Base-by-base conservation (phyloP, 78 protist genomes). In the Chrysochromulina parva region DNA sequence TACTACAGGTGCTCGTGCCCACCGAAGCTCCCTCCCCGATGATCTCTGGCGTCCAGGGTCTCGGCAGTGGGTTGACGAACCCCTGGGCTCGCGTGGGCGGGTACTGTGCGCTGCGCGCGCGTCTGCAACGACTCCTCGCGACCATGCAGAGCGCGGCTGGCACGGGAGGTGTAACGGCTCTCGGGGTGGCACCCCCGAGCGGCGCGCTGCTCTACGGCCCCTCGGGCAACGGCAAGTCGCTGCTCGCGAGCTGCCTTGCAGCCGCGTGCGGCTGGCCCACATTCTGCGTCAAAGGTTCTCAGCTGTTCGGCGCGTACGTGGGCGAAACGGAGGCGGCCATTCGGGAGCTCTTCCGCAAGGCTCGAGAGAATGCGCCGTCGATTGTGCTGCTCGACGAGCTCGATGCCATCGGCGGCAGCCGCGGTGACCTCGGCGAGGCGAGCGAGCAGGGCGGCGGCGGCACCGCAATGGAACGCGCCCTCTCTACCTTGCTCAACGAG, bases 211-310 rank as follows among this genome's bases (percentile, higher is more conserved):
- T 74, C 11, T 97, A 94, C 89, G 99, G 99, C 7, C 99, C 99
- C 14, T 99, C 99, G 0, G 99, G 99, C n/a, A 98, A 99, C 78
- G 99, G 99, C 90, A 99, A 99, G 91, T 98, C 99, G 7, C 91
- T 98, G n/a, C 74, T 98, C 13, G 62, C 62, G 62, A 7, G 13
- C 24, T 7, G 24, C 24, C 62, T 58, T 58, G 62, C 62, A 0
- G 13, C 62, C 47, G 47, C 47, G 38, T 14, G 24, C 11, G 62
- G 62, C 73, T 19, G 7, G 38, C 10, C 86, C n/a, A 5, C 62
- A 24, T 14, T 78, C 48, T 6, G 3, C 38, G 73, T 7, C 38
- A 9, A 66, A 26, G 73, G 47, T 11, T 19, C 73, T 5, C 73
- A 38, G 19, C 73, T 66, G 47, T 78, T 78, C 47, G 58, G 86